Evolutionary conservation across 2,329 filamentous ascomycete genomes (phyloP).

Genomic region (Penicillium fuscoglaucum): DNA sequence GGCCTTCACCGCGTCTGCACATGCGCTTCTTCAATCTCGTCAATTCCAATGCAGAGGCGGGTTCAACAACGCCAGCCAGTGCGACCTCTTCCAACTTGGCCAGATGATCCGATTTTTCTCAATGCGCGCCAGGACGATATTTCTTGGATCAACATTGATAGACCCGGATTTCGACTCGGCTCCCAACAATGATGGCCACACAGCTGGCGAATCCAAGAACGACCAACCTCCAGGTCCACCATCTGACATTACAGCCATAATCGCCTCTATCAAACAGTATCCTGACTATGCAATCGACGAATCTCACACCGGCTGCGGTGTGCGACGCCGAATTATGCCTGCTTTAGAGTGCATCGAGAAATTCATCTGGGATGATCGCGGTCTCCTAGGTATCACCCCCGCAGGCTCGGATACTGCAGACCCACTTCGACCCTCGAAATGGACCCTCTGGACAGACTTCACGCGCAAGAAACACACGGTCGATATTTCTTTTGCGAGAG

Average conservation of each 20-base stretch:
- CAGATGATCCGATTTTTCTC: constrained; percentile 48
- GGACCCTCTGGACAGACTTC: constrained; percentile 26
- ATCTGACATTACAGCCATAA: constrained; percentile 36
- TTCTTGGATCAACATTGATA: constrained; percentile 43
- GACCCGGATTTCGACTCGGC: constrained; percentile 34
- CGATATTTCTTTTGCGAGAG: constrained; percentile 29
- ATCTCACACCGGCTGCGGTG: constrained; percentile 44
- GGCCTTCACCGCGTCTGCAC: constrained; percentile 18
- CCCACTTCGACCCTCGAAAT: background rate
- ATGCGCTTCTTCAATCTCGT: constrained; percentile 19
- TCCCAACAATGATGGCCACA: constrained; percentile 16
- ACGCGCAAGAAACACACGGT: constrained; percentile 22
- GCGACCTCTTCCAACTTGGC: constrained; percentile 48
- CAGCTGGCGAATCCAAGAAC: constrained; percentile 4
- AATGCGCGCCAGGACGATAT: constrained; percentile 43
- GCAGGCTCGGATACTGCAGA: constrained; percentile 14
- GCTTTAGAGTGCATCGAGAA: constrained; percentile 42
- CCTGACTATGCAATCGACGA: constrained; percentile 47
- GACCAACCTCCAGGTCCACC: constrained; percentile 16
- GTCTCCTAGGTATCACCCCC: constrained; percentile 32
- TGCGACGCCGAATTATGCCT: constrained; percentile 43
- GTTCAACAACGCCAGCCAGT: constrained; percentile 44
- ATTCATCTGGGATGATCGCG: constrained; percentile 36
- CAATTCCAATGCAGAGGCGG: constrained; percentile 44
- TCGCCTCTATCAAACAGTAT: constrained; percentile 42